Evolutionary conservation across 106 monocot species (phyloP), one percentile per base, ranked within the genome.

Genomic region (Allium fistulosum): DNA sequence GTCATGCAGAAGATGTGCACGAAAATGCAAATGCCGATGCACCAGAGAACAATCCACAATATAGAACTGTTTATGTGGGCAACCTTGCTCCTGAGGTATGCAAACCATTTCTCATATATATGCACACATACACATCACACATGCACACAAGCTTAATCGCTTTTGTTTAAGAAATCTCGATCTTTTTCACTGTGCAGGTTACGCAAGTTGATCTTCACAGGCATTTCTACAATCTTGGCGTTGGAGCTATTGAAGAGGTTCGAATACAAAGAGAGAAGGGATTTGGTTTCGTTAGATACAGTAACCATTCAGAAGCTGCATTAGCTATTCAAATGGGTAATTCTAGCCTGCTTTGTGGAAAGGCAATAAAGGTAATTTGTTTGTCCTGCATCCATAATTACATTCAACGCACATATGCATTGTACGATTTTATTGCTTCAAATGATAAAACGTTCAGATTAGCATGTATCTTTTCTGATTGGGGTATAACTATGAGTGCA

Each of bases 11-110:
- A 51, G 86, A 73, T 73, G 75, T 72, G 15, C 83, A 83, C 48
- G 88, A 81, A 62, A 64, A 37, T 49, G 26, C 64, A 55, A 77
- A 71, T 66, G 83, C 81, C 59, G 88, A 75, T 70, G 79, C 66
- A 63, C 93, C 88, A 47, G 93, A 89, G 75, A 89, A 93, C 62
- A 89, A 93, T 16, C 81, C 84, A 13, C 83, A 89, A 22, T 93
- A 79, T 63, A 93, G 83, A 7, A 86, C 93, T 68, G 93, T 93
- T 53, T 93, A 93, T 81, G 88, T 86, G 15, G 93, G 93, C 26
- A 93, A 93, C 64, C 85, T 93, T 71, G 69, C 83, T 64, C 81
- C 81, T 53, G 93, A 89, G 85, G 93, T 66, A 62, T 37, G 37
- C 4, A 4, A 37, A 2, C 37, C 37, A 37, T 37, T 37, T 5